Percentiles rank a stretch among this genome's conserved stretches.
These are phyloP conservation scores for Blastobotrys muscicola DNA, from an alignment of 805 yeast species.

Conservation along the genomic window DNA sequence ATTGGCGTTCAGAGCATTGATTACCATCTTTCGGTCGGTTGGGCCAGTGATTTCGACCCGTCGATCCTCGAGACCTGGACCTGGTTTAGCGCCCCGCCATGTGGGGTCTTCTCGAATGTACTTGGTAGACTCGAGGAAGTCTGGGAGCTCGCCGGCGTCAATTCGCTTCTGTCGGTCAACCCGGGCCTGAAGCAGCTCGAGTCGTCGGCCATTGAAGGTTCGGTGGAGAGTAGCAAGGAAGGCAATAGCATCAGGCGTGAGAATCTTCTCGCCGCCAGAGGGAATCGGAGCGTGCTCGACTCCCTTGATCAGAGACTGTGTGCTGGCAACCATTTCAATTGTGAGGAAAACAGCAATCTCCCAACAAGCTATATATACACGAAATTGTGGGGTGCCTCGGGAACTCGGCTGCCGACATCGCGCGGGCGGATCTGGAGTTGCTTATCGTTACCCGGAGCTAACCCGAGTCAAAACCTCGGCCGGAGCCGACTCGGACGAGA, in stretches of 20 bases:
- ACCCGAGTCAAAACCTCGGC: too few species aligned
- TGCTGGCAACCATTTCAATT: constrained; percentile 15
- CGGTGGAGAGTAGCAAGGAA: constrained; percentile 61
- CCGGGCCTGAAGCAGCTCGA: constrained; percentile 46
- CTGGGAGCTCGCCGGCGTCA: constrained; percentile 58
- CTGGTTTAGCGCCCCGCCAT: constrained; percentile 65
- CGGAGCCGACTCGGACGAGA: too few species aligned
- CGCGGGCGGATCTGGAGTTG: too few species aligned
- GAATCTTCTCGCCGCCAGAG: constrained; percentile 42
- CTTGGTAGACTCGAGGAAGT: constrained; percentile 56
- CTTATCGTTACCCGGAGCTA: too few species aligned
- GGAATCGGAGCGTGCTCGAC: constrained; percentile 47
- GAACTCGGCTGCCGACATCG: too few species aligned
- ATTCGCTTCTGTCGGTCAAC: constrained; percentile 44
- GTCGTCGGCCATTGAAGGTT: constrained; percentile 47
- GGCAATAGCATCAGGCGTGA: constrained; percentile 53
- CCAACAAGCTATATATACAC: too few species aligned
- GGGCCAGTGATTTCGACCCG: constrained; percentile 73
- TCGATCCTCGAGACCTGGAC: constrained; percentile 59
- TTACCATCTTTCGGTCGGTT: constrained; percentile 66
- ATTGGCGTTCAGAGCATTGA: constrained; percentile 58
- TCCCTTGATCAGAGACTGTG: constrained; percentile 30
- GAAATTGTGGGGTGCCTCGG: too few species aligned
- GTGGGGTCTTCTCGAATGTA: constrained; percentile 53
- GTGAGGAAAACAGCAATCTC: too few species aligned